Conservation (phyloP, 768 basidiomycete genomes). For the Lactarius quietus region DNA sequence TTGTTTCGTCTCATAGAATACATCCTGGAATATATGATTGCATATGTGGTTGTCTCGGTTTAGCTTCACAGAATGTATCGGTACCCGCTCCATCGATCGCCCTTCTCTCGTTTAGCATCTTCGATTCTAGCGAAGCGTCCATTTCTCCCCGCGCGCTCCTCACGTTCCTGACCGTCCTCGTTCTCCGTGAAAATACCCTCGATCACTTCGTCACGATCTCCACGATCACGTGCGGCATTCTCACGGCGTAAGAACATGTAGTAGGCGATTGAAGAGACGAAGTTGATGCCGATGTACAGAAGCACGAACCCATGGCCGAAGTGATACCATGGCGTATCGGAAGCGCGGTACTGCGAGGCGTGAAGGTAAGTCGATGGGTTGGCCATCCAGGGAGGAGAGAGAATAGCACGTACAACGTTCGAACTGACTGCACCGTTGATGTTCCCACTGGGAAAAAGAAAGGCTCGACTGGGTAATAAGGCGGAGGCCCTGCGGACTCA, state of each 20-base stretch:
- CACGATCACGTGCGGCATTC: constrained; percentile 62
- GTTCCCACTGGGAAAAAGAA: constrained; percentile 48
- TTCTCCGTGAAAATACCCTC: constrained; percentile 39
- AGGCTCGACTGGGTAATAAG: background rate
- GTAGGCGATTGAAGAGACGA: constrained; percentile 45
- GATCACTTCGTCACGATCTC: constrained; percentile 67
- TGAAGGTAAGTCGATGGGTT: background rate
- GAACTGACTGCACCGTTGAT: constrained; percentile 75
- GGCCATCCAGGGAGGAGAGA: background rate
- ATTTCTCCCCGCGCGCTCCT: constrained; percentile 42
- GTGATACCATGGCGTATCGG: constrained; percentile 65
- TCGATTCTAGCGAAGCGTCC: constrained; percentile 54
- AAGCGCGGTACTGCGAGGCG: constrained; percentile 54
- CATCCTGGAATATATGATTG: constrained; percentile 17
- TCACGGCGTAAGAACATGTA: constrained; percentile 50
- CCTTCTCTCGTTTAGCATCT: constrained; percentile 67
- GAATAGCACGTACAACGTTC: constrained; percentile 54
- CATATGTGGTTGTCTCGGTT: constrained; percentile 12
- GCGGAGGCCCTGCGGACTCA: constrained; percentile 32
- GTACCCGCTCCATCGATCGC: constrained; percentile 75
- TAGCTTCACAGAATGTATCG: constrained; percentile 52
- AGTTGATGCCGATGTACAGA: constrained; percentile 65
- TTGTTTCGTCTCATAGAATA: constrained; percentile 17
- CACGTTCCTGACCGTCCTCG: constrained; percentile 24
- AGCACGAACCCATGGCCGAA: constrained; percentile 62